Evolutionary conservation across 495 filamentous ascomycete species (phyloP).

Genomic region (Daldinia concentrica): DNA sequence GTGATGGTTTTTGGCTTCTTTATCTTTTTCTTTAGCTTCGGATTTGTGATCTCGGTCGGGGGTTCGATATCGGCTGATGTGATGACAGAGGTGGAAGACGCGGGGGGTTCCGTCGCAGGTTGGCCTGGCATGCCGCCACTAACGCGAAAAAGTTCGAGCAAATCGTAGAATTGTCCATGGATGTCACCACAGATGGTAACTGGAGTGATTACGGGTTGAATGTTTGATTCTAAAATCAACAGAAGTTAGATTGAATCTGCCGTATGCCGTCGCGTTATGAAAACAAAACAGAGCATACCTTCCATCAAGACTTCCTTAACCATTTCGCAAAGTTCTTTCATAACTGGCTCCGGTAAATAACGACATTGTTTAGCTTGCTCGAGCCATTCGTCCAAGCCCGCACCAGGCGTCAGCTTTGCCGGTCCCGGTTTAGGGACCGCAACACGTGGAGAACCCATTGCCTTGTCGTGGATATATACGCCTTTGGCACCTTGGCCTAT

Average conservation of each 20-base stretch:
- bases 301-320: conserved; percentile 99
- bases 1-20: conserved; percentile 57
- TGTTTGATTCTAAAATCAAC: conserved; percentile 85
- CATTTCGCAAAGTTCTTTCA: conserved; percentile 98
- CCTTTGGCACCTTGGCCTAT: background rate
- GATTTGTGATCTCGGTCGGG: conserved; percentile 84
- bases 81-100: conserved; percentile 72
- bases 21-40: conserved; percentile 82
- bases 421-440: conserved; percentile 86
- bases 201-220: conserved; percentile 94
- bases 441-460: conserved; percentile 39
- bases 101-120: conserved; percentile 69
- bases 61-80: conserved; percentile 88
- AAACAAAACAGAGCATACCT: conserved; percentile 60
- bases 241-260: conserved; percentile 5
- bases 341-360: conserved; percentile 91
- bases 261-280: background rate
- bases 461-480: conserved; percentile 2
- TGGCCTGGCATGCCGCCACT: conserved; percentile 94
- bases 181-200: conserved; percentile 98
- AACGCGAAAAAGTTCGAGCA: conserved; percentile 95
- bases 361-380: conserved; percentile 95
- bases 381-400: conserved; percentile 95
- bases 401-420: conserved; percentile 80
- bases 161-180: conserved; percentile 98